Conservation (phyloP, 495 filamentous ascomycete species). For the Tuber calosporum region DNA sequence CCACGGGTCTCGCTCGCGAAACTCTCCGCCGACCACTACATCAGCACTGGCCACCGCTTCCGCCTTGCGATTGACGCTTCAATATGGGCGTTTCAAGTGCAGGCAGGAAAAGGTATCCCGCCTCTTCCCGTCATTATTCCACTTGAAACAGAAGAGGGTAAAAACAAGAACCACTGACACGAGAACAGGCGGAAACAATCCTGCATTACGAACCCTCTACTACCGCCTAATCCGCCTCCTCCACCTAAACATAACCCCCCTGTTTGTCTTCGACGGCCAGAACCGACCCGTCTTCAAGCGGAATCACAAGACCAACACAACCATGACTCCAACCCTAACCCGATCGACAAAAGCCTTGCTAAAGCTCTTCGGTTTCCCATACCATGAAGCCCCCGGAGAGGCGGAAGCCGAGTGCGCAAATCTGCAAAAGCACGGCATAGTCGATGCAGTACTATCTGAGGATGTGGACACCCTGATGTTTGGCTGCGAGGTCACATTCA, state of each 20-base stretch:
- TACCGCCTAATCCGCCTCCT: constrained; percentile 83
- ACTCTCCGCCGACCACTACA: constrained; percentile 67
- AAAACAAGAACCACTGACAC: constrained; percentile 8
- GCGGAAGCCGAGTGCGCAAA: constrained; percentile 94
- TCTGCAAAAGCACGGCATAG: constrained; percentile 72
- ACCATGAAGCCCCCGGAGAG: constrained; percentile 85
- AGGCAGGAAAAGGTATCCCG: constrained; percentile 60
- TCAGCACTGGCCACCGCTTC: constrained; percentile 62
- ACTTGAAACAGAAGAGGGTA: not conserved
- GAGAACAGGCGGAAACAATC: constrained; percentile 69
- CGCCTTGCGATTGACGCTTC: constrained; percentile 89
- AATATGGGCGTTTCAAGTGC: constrained; percentile 95
- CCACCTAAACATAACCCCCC: constrained; percentile 68
- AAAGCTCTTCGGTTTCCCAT: constrained; percentile 73
- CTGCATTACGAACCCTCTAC: constrained; percentile 85
- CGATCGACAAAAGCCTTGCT: constrained; percentile 67
- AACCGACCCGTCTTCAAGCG: constrained; percentile 88
- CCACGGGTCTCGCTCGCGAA: constrained; percentile 75
- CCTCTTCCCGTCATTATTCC: not conserved
- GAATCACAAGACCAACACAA: constrained; percentile 55
- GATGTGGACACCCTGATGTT: constrained; percentile 99
- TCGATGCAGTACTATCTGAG: constrained; percentile 93
- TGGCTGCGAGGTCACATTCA: constrained; percentile 66
- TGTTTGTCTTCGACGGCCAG: constrained; percentile 93
- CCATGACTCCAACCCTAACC: constrained; percentile 50